Evolutionary conservation across 352 stramenopile species (phyloP), one percentile per base, ranked within the genome.

Genomic region (Phytophthora parvispora): DNA sequence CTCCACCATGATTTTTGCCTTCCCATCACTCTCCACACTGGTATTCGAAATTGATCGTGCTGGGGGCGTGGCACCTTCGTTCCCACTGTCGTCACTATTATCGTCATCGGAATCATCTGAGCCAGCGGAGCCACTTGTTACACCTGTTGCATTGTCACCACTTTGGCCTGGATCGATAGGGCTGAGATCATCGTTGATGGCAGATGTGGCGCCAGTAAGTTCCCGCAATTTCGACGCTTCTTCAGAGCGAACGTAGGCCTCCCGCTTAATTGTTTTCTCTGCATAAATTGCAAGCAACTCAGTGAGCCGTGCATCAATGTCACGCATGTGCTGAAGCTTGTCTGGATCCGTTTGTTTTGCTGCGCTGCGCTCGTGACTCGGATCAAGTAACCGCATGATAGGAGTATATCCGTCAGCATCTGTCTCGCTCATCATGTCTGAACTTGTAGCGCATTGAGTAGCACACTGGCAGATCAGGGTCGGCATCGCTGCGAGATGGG

Each of bases 271-370:
- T 1, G 85, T 86, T 27, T 83, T 64, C 42, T 90, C 61, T 6
- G 79, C 75, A 67, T 87, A 88, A 8, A 95, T 29, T 40, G 69
- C 66, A n/a, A 93, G 69, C 5, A 92, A 47, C 6, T 77, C 61
- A 0, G 75, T 81, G 52, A 88, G 86, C 5, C 76, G 59, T 3
- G 42, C 32, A 22, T 95, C 87, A 2, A 71, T 54, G n/a, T 50
- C 58, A 36, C 78, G 64, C 20, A 68, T 50, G 24, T 75, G 67
- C 36, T 88, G 73, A 2, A 87, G 34, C 2, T 77, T 71, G 45
- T 91, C 78, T 28, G 73, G 72, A 38, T 75, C 62, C 12, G 49
- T 51, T 12, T 32, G 80, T 64, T 60, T 90, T 55, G n/a, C 76
- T 56, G 54, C 27, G 10, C 50, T 64, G 6, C 68, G 68, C 24